phyloP scores from a whole-genome alignment of 139 green algal species.

The Bryopsis sp. region DNA sequence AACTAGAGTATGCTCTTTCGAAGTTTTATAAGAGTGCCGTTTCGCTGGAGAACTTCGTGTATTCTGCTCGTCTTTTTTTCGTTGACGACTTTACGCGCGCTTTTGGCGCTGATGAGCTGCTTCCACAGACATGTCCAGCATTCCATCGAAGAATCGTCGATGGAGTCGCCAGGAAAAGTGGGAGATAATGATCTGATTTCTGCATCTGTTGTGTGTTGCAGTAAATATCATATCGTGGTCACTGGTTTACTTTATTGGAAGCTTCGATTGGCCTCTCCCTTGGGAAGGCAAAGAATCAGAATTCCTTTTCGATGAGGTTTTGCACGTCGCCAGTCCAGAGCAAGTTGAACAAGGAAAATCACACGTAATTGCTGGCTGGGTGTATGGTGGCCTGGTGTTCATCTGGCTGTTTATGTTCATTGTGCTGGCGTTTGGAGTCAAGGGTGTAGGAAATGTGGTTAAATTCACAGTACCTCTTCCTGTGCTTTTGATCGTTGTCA shows the following conservation, averaged over 20 bases:
- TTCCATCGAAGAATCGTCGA: too few relatives aligned
- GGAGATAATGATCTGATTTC: too few relatives aligned
- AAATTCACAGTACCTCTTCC: conserved; percentile 18
- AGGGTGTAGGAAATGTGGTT: neutral
- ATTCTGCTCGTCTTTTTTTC: too few relatives aligned
- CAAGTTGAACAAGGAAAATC: conserved; percentile 8
- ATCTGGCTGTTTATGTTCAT: conserved; percentile 19
- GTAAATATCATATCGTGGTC: neutral
- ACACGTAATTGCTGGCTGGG: conserved; percentile 5
- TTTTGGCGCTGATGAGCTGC: too few relatives aligned
- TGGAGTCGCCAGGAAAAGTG: too few relatives aligned
- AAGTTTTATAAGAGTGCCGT: too few relatives aligned
- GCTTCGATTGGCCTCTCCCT: neutral
- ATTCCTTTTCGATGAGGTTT: conserved; percentile 10
- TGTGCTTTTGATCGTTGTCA: conserved; percentile 16
- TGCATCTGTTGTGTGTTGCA: too few relatives aligned
- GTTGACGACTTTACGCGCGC: too few relatives aligned
- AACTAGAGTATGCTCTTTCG: too few relatives aligned
- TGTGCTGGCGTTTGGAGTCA: conserved; percentile 12
- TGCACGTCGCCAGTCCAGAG: neutral
- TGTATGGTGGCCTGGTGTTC: conserved; percentile 19
- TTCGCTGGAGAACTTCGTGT: too few relatives aligned
- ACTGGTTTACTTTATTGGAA: neutral
- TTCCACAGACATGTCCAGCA: too few relatives aligned
- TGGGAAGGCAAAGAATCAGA: neutral